A percentile compares a stretch with the other conserved stretches of the same genome.
phyloP scores from a whole-genome alignment of 163 green algal genomes.

The Volvox carteri region DNA sequence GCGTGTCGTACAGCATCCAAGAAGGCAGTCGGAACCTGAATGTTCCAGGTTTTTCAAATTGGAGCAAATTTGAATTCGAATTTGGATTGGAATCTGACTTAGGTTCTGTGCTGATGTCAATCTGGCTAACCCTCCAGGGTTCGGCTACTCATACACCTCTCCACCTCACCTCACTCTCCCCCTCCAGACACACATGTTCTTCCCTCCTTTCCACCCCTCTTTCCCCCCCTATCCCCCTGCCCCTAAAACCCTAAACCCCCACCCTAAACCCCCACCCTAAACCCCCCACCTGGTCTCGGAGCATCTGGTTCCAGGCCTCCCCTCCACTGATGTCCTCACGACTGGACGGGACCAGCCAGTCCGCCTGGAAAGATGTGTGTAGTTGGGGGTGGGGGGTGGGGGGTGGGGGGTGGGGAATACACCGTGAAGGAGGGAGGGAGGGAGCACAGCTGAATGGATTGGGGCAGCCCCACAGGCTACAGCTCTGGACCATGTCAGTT shows the following conservation, averaged over 20 bases:
- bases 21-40: constrained; percentile 36
- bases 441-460: not conserved
- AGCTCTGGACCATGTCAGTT: too few species aligned
- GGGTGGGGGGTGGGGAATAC: not conserved
- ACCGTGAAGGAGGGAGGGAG: not conserved
- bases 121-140: too few species aligned
- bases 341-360: constrained; percentile 57
- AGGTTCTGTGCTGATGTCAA: too few species aligned
- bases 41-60: too few species aligned
- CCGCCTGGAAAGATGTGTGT: constrained; percentile 13
- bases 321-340: constrained; percentile 51
- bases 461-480: too few species aligned
- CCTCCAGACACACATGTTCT: not conserved
- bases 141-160: too few species aligned
- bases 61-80: too few species aligned
- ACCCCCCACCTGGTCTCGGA: constrained; percentile 39
- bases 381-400: not conserved
- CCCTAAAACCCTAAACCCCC: not conserved
- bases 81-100: too few species aligned
- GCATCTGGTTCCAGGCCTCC: constrained; percentile 61
- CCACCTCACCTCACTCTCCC: not conserved
- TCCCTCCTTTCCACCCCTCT: not conserved
- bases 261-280: not conserved
- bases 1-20: not conserved
- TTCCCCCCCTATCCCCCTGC: not conserved